Evolutionary conservation across 1,139 yeast species (phyloP).

Genomic region (Hanseniaspora sp.): DNA sequence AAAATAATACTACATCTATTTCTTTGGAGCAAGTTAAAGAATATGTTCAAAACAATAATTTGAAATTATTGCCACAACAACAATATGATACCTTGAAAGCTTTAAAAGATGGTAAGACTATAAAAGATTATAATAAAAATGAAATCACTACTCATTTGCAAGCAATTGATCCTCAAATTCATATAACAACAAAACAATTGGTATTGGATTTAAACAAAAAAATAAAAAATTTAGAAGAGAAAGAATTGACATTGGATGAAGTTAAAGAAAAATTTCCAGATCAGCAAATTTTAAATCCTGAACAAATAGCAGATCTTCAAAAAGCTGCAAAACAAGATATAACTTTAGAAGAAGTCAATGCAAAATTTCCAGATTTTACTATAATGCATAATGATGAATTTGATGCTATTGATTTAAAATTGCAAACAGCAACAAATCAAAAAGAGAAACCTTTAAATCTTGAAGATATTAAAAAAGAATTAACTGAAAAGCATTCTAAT

Average conservation of each 20-base stretch:
- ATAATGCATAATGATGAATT: slow-evolving; percentile 1
- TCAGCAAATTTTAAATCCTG: not conserved
- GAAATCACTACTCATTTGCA: slow-evolving; percentile 5
- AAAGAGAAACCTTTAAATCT: not conserved
- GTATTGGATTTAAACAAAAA: slow-evolving; percentile 1
- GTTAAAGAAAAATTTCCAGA: not conserved
- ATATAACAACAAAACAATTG: slow-evolving; percentile 4
- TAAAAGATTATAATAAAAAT: not conserved
- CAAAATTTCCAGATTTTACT: not conserved
- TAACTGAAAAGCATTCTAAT: not conserved
- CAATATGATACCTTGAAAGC: slow-evolving; percentile 8
- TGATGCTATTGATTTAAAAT: not conserved
- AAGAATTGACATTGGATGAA: not conserved
- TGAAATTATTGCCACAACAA: slow-evolving; percentile 10
- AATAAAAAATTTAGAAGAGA: not conserved
- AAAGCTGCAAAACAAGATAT: not conserved
- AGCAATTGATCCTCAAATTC: not conserved
- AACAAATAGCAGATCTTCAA: slow-evolving; percentile 1
- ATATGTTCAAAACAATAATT: slow-evolving; percentile 11
- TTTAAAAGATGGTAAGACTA: slow-evolving; percentile 4
- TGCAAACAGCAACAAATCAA: not conserved
- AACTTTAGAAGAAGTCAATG: slow-evolving; percentile 2
- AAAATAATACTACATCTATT: not conserved
- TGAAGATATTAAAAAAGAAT: slow-evolving; percentile 4
- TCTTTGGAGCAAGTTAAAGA: slow-evolving; percentile 14